These are phyloP conservation scores for Baudoinia panamericana DNA, from an alignment of 495 filamentous ascomycete genomes.

Conservation along the genomic window DNA sequence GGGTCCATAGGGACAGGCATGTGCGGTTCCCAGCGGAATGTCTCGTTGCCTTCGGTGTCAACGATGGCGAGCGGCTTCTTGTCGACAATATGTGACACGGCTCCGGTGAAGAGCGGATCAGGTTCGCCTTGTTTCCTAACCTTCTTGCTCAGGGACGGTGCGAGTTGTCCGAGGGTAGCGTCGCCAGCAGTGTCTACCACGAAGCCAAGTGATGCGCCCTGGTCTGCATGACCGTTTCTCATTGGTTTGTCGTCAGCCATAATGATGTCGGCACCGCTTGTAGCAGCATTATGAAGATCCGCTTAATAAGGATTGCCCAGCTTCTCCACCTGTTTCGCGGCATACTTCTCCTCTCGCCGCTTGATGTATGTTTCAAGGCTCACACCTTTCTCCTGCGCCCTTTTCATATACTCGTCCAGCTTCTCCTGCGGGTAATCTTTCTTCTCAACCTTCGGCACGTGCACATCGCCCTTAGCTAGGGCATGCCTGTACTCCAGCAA, in stretches of 20 bases:
- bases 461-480: constrained; percentile 2
- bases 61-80: constrained; percentile 4
- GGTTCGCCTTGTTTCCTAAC: too few species aligned
- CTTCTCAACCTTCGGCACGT: constrained; percentile 1
- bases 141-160: not conserved
- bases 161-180: not conserved
- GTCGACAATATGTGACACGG: not conserved
- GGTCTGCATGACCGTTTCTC: too few species aligned
- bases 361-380: constrained; percentile 11
- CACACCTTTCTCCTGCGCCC: constrained; percentile 16
- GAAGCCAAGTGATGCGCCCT: constrained; percentile 3
- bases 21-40: not conserved
- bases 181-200: constrained; percentile 8
- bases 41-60: constrained; percentile 7
- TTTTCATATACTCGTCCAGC: constrained; percentile 4
- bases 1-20: constrained; percentile 17
- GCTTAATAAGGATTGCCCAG: not conserved
- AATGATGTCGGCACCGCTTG: too few species aligned
- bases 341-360: constrained; percentile 13
- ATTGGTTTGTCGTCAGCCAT: too few species aligned
- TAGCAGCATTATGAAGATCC: not conserved
- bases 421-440: constrained; percentile 7
- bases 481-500: not conserved
- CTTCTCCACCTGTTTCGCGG: constrained; percentile 8
- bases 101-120: constrained; percentile 1